Conservation (phyloP, 805 yeast genomes). For the Sugiyamaella boreocaroliniensis region DNA sequence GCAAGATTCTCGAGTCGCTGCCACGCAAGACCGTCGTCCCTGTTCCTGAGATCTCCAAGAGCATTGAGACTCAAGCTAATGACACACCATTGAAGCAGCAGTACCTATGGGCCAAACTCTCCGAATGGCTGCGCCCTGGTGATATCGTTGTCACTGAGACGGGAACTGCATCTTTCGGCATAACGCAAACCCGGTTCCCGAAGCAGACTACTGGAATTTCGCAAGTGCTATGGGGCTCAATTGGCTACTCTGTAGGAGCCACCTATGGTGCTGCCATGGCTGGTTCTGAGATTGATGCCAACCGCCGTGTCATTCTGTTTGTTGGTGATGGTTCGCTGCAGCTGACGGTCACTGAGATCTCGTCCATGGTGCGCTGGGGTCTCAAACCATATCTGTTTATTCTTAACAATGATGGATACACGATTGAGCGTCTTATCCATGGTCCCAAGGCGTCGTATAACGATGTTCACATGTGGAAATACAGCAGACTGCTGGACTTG, state of each 20-base stretch:
- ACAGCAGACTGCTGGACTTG: slow-evolving; percentile 38
- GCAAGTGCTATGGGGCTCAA: slow-evolving; percentile 61
- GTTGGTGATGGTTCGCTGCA: slow-evolving; percentile 68
- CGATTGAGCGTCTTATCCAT: slow-evolving; percentile 57
- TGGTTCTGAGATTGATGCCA: slow-evolving; percentile 41
- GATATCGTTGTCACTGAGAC: slow-evolving; percentile 58
- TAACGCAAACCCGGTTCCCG: slow-evolving; percentile 52
- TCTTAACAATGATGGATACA: slow-evolving; percentile 60
- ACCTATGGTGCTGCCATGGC: slow-evolving; percentile 58
- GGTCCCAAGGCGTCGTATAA: slow-evolving; percentile 50
- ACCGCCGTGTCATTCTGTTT: slow-evolving; percentile 48
- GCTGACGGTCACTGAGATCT: slow-evolving; percentile 57
- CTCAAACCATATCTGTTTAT: slow-evolving; percentile 53
- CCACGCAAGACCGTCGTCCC: slow-evolving; percentile 34
- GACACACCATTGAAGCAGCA: slow-evolving; percentile 32
- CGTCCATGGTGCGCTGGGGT: slow-evolving; percentile 50
- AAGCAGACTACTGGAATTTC: slow-evolving; percentile 45
- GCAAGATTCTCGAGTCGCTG: slow-evolving; percentile 8
- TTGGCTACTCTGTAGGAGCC: slow-evolving; percentile 61
- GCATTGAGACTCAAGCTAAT: slow-evolving; percentile 33
- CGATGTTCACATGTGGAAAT: slow-evolving; percentile 59
- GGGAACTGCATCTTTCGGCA: slow-evolving; percentile 60
- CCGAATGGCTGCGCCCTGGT: slow-evolving; percentile 46
- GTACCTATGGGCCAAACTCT: slow-evolving; percentile 47
- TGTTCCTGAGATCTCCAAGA: slow-evolving; percentile 46